Base-by-base conservation (phyloP, 345 rosid genomes). In the Linum usitatissimum region DNA sequence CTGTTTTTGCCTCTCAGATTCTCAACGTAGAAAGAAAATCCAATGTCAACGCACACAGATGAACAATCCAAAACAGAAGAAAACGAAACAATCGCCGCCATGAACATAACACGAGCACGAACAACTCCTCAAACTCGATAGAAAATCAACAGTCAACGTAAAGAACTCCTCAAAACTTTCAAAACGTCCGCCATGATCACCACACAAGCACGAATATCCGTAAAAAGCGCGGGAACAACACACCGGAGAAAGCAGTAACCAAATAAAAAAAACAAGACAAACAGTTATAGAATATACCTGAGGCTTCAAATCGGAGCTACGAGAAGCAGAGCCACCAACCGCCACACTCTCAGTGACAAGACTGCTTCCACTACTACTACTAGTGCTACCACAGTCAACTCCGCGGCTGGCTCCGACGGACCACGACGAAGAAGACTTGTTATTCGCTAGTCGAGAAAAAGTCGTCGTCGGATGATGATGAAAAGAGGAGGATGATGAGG, bases 391-490 rank as follows among this genome's bases (percentile, higher is more conserved):
- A 23, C 72, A 84, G 34, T 76, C 76, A 55, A 74, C 75, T 63
- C 80, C 81, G 69, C 81, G 75, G 57, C 78, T 79, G 0, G 91
- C 87, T 63, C 64, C 75, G 59, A 78, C 84, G 13, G 87, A 81
- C 49, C 72, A 64, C 0, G 76, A 40, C 15, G 87, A 81, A 0
- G 75, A 34, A 23, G 57, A 21, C 21, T 45, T 54, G 8, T 48
- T 30, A 18, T 18, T 55, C 0, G 71, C 72, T 63, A 76, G 75
- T 21, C 76, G 80, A 69, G 80, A 64, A 59, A 15, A 51, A 65
- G 51, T 30, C 8, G 67, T 67, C 30, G 42, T 23, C 28, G 28
- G 28, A 23, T 23, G 65, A 12, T 76, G 21, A 61, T 59, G 56
- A 60, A 81, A 71, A 21, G 42, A 7, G 9, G 58, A 49, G 15